Base-by-base conservation (phyloP, 257 asterid species). In the Salvia splendens region DNA sequence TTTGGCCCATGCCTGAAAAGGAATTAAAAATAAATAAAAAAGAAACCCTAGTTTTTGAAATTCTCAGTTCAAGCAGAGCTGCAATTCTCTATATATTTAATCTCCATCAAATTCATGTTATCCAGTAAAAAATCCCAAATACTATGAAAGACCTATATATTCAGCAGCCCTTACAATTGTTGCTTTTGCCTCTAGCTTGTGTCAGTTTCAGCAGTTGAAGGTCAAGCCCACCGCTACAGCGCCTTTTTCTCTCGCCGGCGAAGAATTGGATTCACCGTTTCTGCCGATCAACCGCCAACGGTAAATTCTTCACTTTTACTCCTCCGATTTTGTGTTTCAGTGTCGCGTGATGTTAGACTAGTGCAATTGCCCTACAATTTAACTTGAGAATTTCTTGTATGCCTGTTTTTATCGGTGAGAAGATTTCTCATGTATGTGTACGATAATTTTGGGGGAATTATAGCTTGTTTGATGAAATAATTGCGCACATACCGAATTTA, bases 71-170 rank as follows among this genome's bases (percentile, higher is more conserved):
- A 60, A 48, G 61, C 12, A 60, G 33, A 9, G 40, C 46, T 12
- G 16, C 40, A 53, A 67, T 67, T 40, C 17, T 40, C 43, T 8
- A 15, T 68, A 15, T 68, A 47, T 57, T 12, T 42, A 42, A 10
- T 16, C 16, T 3, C 56, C 48, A 8, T 36, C 5, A 47, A 3
- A n/a, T 49, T 56, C 53, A 55, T 49, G 42, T 42, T 50, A 52
- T 43, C 51, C 4, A 33, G 58, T 45, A 36, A 68, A 62, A 30
- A 28, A 62, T 24, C 30, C 70, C 30, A 30, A 47, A 65, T n/a
- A n/a, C n/a, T 11, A 24, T 24, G 30, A 24, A 24, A 24, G 30
- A 52, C 69, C 52, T 66, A 73, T 65, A 73, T 36, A 65, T 20
- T 55, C 71, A 38, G 52, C 16, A 8, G 45, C 66, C 71, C 50